Evolutionary conservation across 345 rosid species (phyloP).

Genomic region (Populus alba): DNA sequence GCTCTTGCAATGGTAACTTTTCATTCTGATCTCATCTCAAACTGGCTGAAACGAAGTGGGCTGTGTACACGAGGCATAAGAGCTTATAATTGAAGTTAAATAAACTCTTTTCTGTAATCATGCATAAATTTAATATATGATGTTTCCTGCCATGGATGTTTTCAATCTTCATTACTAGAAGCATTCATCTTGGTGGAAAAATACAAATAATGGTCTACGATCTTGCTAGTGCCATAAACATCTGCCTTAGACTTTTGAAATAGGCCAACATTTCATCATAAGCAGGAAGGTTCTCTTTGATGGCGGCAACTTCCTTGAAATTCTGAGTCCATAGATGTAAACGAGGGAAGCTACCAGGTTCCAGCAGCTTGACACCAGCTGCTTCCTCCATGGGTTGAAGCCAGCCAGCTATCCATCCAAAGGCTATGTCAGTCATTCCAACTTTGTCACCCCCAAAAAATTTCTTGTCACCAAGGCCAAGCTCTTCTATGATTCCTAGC

Average conservation of each 20-base stretch:
- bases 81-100: too few relatives aligned
- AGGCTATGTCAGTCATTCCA: slow-evolving; percentile 3
- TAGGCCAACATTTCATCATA: slow-evolving; percentile 12
- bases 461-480: slow-evolving; percentile 12
- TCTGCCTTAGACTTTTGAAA: slow-evolving; percentile 15
- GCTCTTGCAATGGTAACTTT: too few relatives aligned
- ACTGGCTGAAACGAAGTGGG: too few relatives aligned
- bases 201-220: not conserved
- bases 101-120: too few relatives aligned
- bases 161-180: too few relatives aligned
- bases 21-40: too few relatives aligned
- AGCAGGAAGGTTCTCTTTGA: slow-evolving; percentile 10
- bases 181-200: too few relatives aligned
- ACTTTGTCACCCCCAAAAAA: slow-evolving; percentile 19
- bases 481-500: slow-evolving; percentile 1
- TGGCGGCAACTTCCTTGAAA: slow-evolving; percentile 13
- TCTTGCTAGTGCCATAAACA: slow-evolving; percentile 24
- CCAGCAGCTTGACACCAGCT: slow-evolving; percentile 11
- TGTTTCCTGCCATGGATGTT: too few relatives aligned
- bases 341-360: slow-evolving; percentile 16
- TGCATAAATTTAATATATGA: too few relatives aligned
- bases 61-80: too few relatives aligned
- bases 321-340: slow-evolving; percentile 10
- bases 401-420: slow-evolving; percentile 16
- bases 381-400: slow-evolving; percentile 11